Conservation (phyloP, 192 early-diverging fungal species). For the Powellomyces hirtus region DNA sequence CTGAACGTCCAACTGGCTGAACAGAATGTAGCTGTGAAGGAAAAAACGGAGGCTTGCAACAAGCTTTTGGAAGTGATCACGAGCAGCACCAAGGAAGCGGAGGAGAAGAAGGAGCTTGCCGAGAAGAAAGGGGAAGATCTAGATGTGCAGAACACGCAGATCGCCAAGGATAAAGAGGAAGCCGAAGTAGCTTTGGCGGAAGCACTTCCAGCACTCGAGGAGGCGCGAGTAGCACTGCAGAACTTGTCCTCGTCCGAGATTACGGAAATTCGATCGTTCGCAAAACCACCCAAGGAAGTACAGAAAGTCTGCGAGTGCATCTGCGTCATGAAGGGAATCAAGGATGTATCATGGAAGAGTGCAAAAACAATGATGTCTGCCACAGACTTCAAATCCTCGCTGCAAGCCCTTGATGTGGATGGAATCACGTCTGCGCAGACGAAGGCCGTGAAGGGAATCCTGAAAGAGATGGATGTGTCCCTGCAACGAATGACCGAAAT, state of each 20-base stretch:
- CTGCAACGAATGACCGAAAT: slow-evolving; percentile 57
- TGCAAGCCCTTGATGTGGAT: slow-evolving; percentile 52
- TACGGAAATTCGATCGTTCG: slow-evolving; percentile 61
- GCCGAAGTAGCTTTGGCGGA: slow-evolving; percentile 61
- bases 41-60: slow-evolving; percentile 64
- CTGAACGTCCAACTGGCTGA: slow-evolving; percentile 59
- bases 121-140: slow-evolving; percentile 57
- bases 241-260: slow-evolving; percentile 60
- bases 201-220: slow-evolving; percentile 57
- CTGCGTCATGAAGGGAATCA: slow-evolving; percentile 63
- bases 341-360: slow-evolving; percentile 65
- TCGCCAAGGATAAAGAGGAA: slow-evolving; percentile 69
- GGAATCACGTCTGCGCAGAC: slow-evolving; percentile 52
- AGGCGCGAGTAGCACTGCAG: slow-evolving; percentile 53
- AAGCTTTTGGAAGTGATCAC: slow-evolving; percentile 64
- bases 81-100: slow-evolving; percentile 53
- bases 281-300: slow-evolving; percentile 63
- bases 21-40: slow-evolving; percentile 60
- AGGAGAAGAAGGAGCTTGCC: slow-evolving; percentile 61
- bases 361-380: slow-evolving; percentile 64
- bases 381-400: slow-evolving; percentile 58
- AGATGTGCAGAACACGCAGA: slow-evolving; percentile 55
- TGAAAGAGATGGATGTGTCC: slow-evolving; percentile 62
- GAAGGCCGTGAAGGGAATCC: slow-evolving; percentile 54
- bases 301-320: slow-evolving; percentile 66